Evolutionary conservation across 306 rosid species (phyloP), one percentile per base, ranked within the genome.

Genomic region (Hippophae gyantsensis): DNA sequence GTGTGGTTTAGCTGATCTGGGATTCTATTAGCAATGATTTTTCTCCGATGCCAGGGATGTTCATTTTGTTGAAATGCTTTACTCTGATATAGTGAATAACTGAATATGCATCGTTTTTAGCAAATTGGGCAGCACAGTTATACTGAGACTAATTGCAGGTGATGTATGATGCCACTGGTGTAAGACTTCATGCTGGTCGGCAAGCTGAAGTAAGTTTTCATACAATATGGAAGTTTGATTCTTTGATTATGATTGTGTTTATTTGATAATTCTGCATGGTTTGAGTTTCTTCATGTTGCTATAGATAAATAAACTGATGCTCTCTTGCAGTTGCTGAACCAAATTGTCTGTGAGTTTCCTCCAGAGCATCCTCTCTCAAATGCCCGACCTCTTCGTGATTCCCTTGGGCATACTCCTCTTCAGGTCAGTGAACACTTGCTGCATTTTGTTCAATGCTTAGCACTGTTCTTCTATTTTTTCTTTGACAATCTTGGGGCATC

Each of bases 371-470:
- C 96, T 61, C 66, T 85, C 51, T 85, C 96, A 48, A 75, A 0
- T 62, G 60, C 64, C 73, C 79, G 95, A 67, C 96, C 96, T 13
- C 74, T 92, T 47, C 93, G 93, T 44, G 86, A 92, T 81, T 92
- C 95, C 42, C 98, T 87, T 64, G 98, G 98, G 60, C 98, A 92
- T 74, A 92, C 98, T 74, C 96, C 98, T 13, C 72, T 84, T 58
- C 98, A 92, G 95, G 98, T 87, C 55, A 60, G 64, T 54, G 68
- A 56, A 64, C n/a, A 54, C 50, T 69, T 27, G 49, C 64, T 49
- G 53, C 66, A 27, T 14, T 71, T 62, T 32, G 10, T 46, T 57
- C 42, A 44, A 8, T 71, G 66, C 14, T 42, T 65, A 32, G 48
- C 18, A 26, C 14, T 66, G 64, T 52, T 65, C 23, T 18, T 64